These are phyloP conservation scores for Talaromyces proteolyticus DNA, from an alignment of 495 filamentous ascomycete genomes.

Conservation along the genomic window DNA sequence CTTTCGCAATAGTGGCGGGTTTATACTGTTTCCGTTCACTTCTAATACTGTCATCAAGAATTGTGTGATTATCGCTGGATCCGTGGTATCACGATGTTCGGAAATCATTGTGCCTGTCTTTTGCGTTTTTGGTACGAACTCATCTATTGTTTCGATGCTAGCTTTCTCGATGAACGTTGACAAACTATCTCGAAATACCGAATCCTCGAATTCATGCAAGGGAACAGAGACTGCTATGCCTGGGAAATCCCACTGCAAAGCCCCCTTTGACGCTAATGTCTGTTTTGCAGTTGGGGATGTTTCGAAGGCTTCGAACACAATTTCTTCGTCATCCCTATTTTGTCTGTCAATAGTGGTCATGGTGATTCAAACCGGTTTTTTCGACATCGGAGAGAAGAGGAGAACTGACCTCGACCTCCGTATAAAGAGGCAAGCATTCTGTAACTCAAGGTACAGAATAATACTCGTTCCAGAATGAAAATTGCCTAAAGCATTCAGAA, in stretches of 20 bases:
- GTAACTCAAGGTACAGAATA: constrained; percentile 42
- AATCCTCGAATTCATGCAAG: constrained; percentile 24
- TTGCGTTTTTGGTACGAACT: constrained; percentile 38
- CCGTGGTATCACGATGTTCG: constrained; percentile 50
- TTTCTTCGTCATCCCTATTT: constrained; percentile 4
- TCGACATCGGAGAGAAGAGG: no score
- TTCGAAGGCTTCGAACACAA: constrained; percentile 53
- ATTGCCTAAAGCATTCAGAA: constrained; percentile 15
- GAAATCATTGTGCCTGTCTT: constrained; percentile 41
- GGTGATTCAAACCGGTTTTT: no score
- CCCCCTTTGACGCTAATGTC: constrained; percentile 33
- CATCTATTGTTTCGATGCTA: constrained; percentile 46
- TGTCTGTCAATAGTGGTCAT: neutral
- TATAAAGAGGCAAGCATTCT: constrained; percentile 53
- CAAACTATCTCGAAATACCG: constrained; percentile 40
- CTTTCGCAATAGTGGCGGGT: constrained; percentile 38
- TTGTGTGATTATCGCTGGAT: constrained; percentile 47
- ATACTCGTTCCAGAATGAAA: constrained; percentile 26
- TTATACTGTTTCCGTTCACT: constrained; percentile 32
- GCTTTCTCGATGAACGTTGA: constrained; percentile 53
- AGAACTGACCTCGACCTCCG: constrained; percentile 32
- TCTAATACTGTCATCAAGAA: constrained; percentile 53
- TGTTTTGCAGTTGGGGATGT: constrained; percentile 41
- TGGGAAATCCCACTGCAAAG: constrained; percentile 43
- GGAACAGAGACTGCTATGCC: constrained; percentile 32